Evolutionary conservation across 2,329 filamentous ascomycete species (phyloP).

Genomic region (Aspergillus novoparasiticus): DNA sequence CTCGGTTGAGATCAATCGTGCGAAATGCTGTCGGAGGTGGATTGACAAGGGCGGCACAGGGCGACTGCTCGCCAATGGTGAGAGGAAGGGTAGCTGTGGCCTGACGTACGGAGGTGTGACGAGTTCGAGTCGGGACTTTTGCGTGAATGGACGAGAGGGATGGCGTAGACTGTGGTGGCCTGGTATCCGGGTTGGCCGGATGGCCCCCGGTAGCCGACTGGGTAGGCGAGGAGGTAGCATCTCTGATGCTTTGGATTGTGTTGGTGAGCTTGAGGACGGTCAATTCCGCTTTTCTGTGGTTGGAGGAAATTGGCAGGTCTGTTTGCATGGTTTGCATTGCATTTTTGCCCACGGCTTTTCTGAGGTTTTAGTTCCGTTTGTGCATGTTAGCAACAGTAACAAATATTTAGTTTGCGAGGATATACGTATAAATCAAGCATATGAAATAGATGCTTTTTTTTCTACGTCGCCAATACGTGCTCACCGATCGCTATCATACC

Average conservation of each 20-base stretch:
- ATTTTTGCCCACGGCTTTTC: not conserved
- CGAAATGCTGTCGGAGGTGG: conserved; percentile 56
- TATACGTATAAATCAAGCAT: no score
- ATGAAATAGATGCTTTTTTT: no score
- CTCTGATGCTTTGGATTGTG: conserved; percentile 11
- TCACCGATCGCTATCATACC: not conserved
- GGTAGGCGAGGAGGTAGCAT: conserved; percentile 40
- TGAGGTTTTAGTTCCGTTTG: no score
- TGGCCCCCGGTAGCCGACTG: conserved; percentile 43
- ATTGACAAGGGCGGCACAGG: conserved; percentile 56
- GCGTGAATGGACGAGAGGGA: conserved; percentile 58
- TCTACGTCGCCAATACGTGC: not conserved
- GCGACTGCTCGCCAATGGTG: conserved; percentile 52
- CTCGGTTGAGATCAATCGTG: conserved; percentile 78
- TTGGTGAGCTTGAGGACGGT: not conserved
- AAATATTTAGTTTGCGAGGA: not conserved
- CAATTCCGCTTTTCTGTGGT: not conserved
- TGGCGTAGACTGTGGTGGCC: conserved; percentile 24
- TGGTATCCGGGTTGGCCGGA: conserved; percentile 41
- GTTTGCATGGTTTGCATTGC: conserved; percentile 16
- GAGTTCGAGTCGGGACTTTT: conserved; percentile 56
- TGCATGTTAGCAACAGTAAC: not conserved
- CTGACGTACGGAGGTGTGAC: conserved; percentile 54
- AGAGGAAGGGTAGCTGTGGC: conserved; percentile 68
- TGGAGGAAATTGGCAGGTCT: not conserved